These are phyloP conservation scores for Plasmodium gonderi DNA, from an alignment of 169 alveolate genomes.

Conservation along the genomic window DNA sequence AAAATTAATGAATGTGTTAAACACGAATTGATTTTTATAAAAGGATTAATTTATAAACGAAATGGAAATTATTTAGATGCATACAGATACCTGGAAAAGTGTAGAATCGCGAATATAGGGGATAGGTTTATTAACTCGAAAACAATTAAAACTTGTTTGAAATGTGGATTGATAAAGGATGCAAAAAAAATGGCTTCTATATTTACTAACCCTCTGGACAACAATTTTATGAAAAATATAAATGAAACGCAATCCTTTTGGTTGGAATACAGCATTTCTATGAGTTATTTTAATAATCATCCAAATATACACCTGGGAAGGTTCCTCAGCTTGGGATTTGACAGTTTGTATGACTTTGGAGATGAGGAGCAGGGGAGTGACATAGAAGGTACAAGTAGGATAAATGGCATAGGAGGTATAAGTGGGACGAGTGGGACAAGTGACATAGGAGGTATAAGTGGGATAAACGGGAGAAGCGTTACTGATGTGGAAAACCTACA, in stretches of 20 bases:
- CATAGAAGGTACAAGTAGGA: neutral
- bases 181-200: slow-evolving; percentile 51
- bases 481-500: neutral
- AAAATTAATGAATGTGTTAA: slow-evolving; percentile 18
- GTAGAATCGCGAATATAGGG: slow-evolving; percentile 44
- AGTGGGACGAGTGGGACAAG: neutral
- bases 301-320: slow-evolving; percentile 37
- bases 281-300: slow-evolving; percentile 19
- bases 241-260: slow-evolving; percentile 69
- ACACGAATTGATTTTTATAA: slow-evolving; percentile 59
- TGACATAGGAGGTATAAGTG: neutral
- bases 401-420: neutral
- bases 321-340: neutral
- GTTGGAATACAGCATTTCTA: slow-evolving; percentile 40
- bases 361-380: neutral
- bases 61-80: slow-evolving; percentile 66
- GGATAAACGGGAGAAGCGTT: neutral
- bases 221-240: slow-evolving; percentile 61
- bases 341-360: slow-evolving; percentile 20
- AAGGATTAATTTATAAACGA: slow-evolving; percentile 72
- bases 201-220: slow-evolving; percentile 62
- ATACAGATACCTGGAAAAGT: slow-evolving; percentile 32
- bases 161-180: slow-evolving; percentile 66
- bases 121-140: slow-evolving; percentile 61
- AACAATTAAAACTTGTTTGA: slow-evolving; percentile 44